Evolutionary conservation across 2,329 filamentous ascomycete species (phyloP), one percentile per base, ranked within the genome.

Genomic region (Epicoccum sorghinum): DNA sequence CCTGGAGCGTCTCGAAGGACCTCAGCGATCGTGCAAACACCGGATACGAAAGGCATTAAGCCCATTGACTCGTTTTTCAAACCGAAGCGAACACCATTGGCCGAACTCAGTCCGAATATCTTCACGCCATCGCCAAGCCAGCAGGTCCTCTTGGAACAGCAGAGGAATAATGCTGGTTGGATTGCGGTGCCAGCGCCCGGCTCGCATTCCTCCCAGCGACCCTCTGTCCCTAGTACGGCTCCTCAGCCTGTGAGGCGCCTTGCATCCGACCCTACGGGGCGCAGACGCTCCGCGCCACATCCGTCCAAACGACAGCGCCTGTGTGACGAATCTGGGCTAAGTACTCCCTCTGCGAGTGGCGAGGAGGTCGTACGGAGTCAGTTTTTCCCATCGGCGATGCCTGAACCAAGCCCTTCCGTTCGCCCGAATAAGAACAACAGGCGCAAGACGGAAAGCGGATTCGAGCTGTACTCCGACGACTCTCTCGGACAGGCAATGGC

Each of bases 101-200:
- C 84, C 18, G 87, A 90, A 67, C 75, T 90, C 22, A 86, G 89
- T 67, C 83, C 85, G 0, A 90, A 90, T 66, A 82, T 78, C 56
- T 86, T 90, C 66, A 86, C 84, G 0, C 85, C 84, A 22, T 88
- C 87, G 7, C 86, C 86, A 18, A 87, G 81, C 62, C 87, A 89
- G 65, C 83, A 85, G 68, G 77, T 78, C 24, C 70, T 87, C 9
- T 72, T 89, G 23, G 77, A 83, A 55, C 76, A 80, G 37, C 82
- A 86, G 66, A 75, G 76, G 44, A 66, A 61, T 13, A 79, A 75
- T 37, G 77, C 69, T 22, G 80, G 82, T 10, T 88, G 85, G 86
- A 77, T 79, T 43, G 78, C 83, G 25, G 80, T 78, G 37, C 76
- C 80, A 47, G 79, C 78, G 25, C 77, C 78, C n/a, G 77, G 71